Base-by-base conservation (phyloP, 2,329 filamentous ascomycete species). In the Diaporthe sp. region DNA sequence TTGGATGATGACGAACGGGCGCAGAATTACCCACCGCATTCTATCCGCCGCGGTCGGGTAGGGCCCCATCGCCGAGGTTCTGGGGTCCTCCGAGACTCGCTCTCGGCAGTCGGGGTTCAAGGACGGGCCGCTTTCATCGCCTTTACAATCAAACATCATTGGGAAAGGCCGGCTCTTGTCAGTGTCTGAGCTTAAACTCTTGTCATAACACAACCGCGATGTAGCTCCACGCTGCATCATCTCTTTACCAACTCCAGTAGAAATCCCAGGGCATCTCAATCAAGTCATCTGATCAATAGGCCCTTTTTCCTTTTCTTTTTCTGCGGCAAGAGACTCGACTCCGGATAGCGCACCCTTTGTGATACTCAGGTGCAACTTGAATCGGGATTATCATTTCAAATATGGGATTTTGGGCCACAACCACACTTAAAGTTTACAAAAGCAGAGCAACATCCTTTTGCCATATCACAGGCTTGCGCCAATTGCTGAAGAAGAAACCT, bases 1-100 rank as follows among this genome's bases (percentile, higher is more conserved):
- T 13, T 39, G 49, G 65, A 70, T 55, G 65, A 70, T 70, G 65
- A 70, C 65, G 65, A 70, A 70, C 65, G 46, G 65, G 49, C 65
- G n/a, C 65, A 70, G 49, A 70, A 70, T 53, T 53, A 53, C 46
- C 62, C 62, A 68, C 65, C 46, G 46, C 4, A 10, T 22, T 49
- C 61, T 67, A 46, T 31, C 25, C 37, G 65, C 65, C 46, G 65
- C 46, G 65, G 46, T 68, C 65, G 65, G 57, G 25, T n/a, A 42
- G 65, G 65, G 15, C 65, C 34, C 46, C 12, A 42, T 55, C 65
- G 65, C 65, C 46, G 65, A 70, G 65, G 65, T 55, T 70, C 46
- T 70, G 22, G 49, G 49, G 34, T 42, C 65, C 49, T 55, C 65
- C 65, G 65, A 70, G 34, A 42, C 49, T 70, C 65, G 65, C 65